Base-by-base conservation (phyloP, 2,329 filamentous ascomycete species). In the Shiraia sp. region DNA sequence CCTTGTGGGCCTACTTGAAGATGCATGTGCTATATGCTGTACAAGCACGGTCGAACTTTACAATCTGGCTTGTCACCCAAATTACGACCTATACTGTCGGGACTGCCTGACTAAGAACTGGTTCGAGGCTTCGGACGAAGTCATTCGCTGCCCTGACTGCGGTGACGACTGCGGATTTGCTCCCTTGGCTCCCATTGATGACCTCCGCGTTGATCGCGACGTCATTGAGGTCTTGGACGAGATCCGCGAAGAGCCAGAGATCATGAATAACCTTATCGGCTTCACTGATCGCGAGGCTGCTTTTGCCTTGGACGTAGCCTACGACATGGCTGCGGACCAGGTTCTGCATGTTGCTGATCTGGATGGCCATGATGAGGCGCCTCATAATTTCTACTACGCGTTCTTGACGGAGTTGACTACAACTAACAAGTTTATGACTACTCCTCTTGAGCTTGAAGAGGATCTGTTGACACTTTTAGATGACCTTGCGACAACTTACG, bases 31-130 rank as follows among this genome's bases (percentile, higher is more conserved):
- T n/a, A 39, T 34, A 15, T 49, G 46, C 40, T 17, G 35, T 4
- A 31, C 37, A 5, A 46, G 36, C 4, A 34, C 26, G 7, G 25
- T 37, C 19, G 39, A 36, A 8, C 28, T 41, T 0, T 51, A 49
- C 15, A 16, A 27, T 10, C 27, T 49, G 6, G 17, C 38, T 4
- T 51, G 45, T 13, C 48, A 51, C 22, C 12, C 40, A 4, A 38
- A 37, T 19, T 35, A 46, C 9, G 39, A 45, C 6, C 39, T 43
- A 17, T 32, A 51, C 28, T 51, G 48, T 33, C 36, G 45, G 32
- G 32, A 45, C 27, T 51, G 45, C 31, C 26, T 51, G 10, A 41
- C 48, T 1, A 40, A 46, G 15, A 35, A 17, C 0, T 50, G 36
- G 34, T 29, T 36, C 22, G 16, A 14, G 6, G n/a, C 32, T 17